A percentile compares a stretch with the other conserved stretches of the same genome.
These are phyloP conservation scores for Hydnomerulius pinastri DNA, from an alignment of 768 basidiomycete genomes.

Conservation along the genomic window DNA sequence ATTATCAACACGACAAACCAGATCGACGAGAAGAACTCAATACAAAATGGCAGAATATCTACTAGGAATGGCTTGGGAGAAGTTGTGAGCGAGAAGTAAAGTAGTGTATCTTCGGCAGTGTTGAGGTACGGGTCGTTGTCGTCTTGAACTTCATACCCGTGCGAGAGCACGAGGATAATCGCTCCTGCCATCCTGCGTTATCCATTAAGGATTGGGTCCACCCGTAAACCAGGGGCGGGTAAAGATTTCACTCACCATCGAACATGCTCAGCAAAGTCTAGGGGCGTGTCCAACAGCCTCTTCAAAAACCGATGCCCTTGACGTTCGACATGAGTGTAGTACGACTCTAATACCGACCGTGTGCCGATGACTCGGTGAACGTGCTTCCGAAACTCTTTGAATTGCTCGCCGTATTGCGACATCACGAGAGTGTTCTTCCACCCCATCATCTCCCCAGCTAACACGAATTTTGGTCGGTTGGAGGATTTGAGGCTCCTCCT, in stretches of 20 bases:
- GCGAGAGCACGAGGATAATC: constrained; percentile 35
- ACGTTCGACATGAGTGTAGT: background rate
- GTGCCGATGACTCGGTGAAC: constrained; percentile 4
- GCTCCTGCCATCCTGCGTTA: constrained; percentile 8
- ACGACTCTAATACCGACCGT: background rate
- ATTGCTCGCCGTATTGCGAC: constrained; percentile 2
- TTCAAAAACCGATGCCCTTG: constrained; percentile 3
- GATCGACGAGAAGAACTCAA: background rate
- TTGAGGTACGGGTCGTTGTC: constrained; percentile 36
- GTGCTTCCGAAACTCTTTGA: background rate
- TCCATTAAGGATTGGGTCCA: background rate
- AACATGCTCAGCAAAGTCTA: background rate
- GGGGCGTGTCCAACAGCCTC: background rate
- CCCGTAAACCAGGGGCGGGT: background rate
- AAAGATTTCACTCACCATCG: background rate
- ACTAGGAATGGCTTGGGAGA: constrained; percentile 4
- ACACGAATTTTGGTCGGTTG: constrained; percentile 1
- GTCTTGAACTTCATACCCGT: constrained; percentile 37
- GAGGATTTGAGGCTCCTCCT: constrained; percentile 54
- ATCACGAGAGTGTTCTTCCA: background rate
- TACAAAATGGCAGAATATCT: constrained; percentile 12
- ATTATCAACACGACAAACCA: background rate
- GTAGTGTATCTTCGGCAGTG: constrained; percentile 25
- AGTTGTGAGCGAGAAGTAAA: constrained; percentile 8
- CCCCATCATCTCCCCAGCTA: constrained; percentile 19